Base-by-base conservation (phyloP, 176 grass and related monocot species). In the Musa troglodytarum region DNA sequence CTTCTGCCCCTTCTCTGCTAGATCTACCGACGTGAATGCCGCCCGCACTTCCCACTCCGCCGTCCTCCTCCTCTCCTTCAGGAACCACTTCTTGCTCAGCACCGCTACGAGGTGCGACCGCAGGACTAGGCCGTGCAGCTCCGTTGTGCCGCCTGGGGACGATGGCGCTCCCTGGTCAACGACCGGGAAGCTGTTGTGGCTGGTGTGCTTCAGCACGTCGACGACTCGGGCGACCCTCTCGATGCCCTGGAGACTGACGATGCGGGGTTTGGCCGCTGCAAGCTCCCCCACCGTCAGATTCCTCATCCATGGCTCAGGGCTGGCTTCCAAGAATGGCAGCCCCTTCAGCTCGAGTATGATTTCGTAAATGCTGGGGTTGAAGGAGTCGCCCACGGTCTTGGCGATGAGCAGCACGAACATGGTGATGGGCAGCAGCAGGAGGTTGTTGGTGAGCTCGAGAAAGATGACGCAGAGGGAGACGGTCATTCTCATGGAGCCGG, bases 361-460 rank as follows among this genome's bases (percentile, higher is more conserved):
- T 87, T 93, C 94, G 79, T 98, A 98, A 74, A 98, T 98, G 79
- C 90, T 93, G 11, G 90, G 94, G 84, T 98, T 98, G 70, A 98
- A 87, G 0, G 80, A 88, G 26, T 98, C 90, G 25, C 90, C 90
- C 24, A 98, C 86, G 9, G 88, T 84, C 83, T 98, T 98, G 58
- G 94, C 86, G 50, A 98, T 93, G 66, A 98, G 90, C 11, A 97
- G 85, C 55, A 98, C 94, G 85, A 98, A 98, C 90, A 98, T 98
- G 74, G 86, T 98, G 72, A 93, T 91, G 10, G 94, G 94, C 1
- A 98, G 90, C 2, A 98, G 82, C 17, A 87, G 75, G 16, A 97
- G 87, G 74, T 97, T 97, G 81, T 93, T 97, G 54, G 89, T 97
- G 22, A 97, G 87, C 86, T 98, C 94, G 23, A 98, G 86, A 87